Conservation (phyloP, 1,139 yeast genomes). For the Geotrichum candidum region DNA sequence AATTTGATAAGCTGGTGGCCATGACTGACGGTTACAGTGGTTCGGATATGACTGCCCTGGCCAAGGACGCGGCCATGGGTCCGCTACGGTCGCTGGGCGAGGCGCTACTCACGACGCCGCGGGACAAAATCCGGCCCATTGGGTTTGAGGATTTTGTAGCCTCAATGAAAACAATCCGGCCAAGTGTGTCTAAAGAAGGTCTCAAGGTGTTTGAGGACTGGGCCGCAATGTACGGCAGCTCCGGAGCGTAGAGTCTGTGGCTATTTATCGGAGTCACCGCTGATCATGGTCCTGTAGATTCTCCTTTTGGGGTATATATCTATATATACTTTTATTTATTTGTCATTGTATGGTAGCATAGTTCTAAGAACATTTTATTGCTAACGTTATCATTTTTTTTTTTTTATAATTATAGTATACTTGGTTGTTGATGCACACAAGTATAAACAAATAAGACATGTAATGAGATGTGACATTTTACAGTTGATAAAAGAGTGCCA, state of each 20-base stretch:
- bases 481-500: too few relatives aligned
- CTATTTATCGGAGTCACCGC: too few relatives aligned
- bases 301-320: conserved; percentile 13
- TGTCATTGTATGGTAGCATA: too few relatives aligned
- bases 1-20: conserved; percentile 50
- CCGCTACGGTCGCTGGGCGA: conserved; percentile 90
- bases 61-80: conserved; percentile 98
- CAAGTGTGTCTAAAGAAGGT: conserved; percentile 87
- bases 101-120: conserved; percentile 72
- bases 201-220: conserved; percentile 75
- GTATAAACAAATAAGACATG: too few relatives aligned
- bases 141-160: conserved; percentile 66
- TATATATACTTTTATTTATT: conserved; percentile 21
- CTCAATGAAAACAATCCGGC: conserved; percentile 78
- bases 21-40: conserved; percentile 84
- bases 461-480: too few relatives aligned
- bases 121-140: conserved; percentile 80
- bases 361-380: too few relatives aligned
- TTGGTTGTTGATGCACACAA: too few relatives aligned
- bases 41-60: conserved; percentile 88
- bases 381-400: too few relatives aligned
- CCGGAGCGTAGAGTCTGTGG: conserved; percentile 50
- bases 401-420: too few relatives aligned
- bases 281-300: too few relatives aligned
- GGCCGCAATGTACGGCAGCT: conserved; percentile 86